These are phyloP conservation scores for Podila epigama DNA, from an alignment of 192 early-diverging fungal genomes.

Conservation along the genomic window DNA sequence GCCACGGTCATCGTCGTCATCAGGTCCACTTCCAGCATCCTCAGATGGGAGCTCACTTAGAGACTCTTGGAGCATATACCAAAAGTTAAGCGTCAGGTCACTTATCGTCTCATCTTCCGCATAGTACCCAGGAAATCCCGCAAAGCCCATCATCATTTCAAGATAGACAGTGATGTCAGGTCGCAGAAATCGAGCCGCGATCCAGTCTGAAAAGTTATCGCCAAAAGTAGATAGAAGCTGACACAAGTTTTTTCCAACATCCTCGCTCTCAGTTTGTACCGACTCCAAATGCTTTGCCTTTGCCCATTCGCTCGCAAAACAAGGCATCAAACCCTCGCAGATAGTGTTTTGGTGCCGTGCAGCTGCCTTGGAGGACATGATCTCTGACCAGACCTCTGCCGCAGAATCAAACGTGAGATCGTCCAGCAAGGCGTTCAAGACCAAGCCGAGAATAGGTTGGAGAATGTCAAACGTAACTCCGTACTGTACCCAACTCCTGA, in stretches of 20 bases:
- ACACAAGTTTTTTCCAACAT: slow-evolving; percentile 54
- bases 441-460: slow-evolving; percentile 51
- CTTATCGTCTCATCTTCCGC: slow-evolving; percentile 74
- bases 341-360: slow-evolving; percentile 47
- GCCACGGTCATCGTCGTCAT: neutral
- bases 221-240: slow-evolving; percentile 62
- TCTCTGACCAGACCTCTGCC: slow-evolving; percentile 60
- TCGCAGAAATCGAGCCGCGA: slow-evolving; percentile 51
- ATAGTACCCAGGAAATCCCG: slow-evolving; percentile 72
- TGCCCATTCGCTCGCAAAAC: slow-evolving; percentile 58
- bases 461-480: slow-evolving; percentile 56
- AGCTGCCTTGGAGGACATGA: slow-evolving; percentile 53
- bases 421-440: slow-evolving; percentile 47
- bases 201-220: slow-evolving; percentile 63
- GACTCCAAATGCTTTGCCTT: slow-evolving; percentile 48
- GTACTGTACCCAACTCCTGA: slow-evolving; percentile 65
- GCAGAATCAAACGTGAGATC: slow-evolving; percentile 58
- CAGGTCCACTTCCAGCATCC: slow-evolving; percentile 20
- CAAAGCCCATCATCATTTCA: slow-evolving; percentile 69
- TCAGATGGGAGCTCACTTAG: slow-evolving; percentile 58
- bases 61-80: slow-evolving; percentile 77
- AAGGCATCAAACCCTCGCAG: slow-evolving; percentile 54
- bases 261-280: slow-evolving; percentile 58
- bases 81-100: slow-evolving; percentile 75
- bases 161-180: slow-evolving; percentile 54